phyloP scores from a whole-genome alignment of 192 early-diverging fungal species.

The Linnemannia hyalina region DNA sequence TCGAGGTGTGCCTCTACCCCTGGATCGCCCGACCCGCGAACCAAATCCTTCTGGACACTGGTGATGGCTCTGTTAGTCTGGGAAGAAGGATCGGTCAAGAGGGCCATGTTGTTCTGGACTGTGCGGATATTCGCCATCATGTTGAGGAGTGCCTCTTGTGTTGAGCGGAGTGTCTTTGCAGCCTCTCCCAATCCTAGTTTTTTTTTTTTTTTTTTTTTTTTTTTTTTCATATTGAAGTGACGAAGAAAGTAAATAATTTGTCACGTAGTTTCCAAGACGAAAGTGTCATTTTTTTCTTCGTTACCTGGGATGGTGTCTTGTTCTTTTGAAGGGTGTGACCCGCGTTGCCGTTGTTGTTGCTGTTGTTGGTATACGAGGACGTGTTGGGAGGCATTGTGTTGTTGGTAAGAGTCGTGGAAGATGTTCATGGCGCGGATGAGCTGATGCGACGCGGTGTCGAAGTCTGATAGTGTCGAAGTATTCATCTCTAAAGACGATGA shows the following conservation, averaged over 20 bases:
- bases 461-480: background rate
- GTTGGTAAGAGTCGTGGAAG: background rate
- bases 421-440: background rate
- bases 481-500: background rate
- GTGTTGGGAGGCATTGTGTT: background rate
- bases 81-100: conserved; percentile 2
- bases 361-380: background rate
- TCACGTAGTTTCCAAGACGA: background rate
- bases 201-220: background rate
- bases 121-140: conserved; percentile 4
- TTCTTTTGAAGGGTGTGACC: background rate
- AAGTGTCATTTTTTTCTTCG: background rate
- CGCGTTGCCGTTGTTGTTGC: background rate
- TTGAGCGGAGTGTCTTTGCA: background rate
- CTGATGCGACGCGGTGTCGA: background rate
- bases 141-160: background rate
- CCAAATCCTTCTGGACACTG: background rate
- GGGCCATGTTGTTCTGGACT: background rate
- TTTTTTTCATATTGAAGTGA: background rate
- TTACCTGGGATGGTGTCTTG: conserved; percentile 11
- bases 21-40: background rate
- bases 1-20: conserved; percentile 5
- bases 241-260: background rate
- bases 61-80: background rate
- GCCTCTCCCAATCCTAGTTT: conserved; percentile 5